Evolutionary conservation across 768 basidiomycete genomes (phyloP).

Genomic region (Bullera alba): DNA sequence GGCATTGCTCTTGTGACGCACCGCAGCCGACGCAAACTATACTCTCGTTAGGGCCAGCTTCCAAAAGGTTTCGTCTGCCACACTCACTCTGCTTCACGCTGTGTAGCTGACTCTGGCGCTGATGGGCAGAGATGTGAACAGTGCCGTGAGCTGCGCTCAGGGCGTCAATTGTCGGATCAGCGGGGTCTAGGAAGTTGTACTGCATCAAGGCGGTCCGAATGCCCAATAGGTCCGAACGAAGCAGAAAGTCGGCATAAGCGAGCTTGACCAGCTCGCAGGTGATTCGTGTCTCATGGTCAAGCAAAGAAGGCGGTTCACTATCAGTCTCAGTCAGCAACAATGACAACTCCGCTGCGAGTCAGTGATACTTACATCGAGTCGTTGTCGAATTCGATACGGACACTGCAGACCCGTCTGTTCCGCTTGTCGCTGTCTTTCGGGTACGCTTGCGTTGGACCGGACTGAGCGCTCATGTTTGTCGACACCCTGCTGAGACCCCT

Average conservation of each 20-base stretch:
- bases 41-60: too few relatives aligned
- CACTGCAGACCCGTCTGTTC: constrained; percentile 10
- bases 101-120: too few relatives aligned
- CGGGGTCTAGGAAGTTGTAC: constrained; percentile 7
- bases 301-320: neutral
- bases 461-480: neutral
- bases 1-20: constrained; percentile 15
- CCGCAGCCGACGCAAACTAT: constrained; percentile 8
- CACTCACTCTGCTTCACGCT: too few relatives aligned
- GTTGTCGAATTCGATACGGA: constrained; percentile 15
- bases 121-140: too few relatives aligned
- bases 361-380: constrained; percentile 16
- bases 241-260: constrained; percentile 39
- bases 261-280: constrained; percentile 27
- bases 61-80: too few relatives aligned
- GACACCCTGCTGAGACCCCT: neutral
- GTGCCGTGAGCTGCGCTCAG: too few relatives aligned
- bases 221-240: constrained; percentile 25
- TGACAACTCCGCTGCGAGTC: too few relatives aligned
- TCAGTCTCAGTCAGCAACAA: neutral
- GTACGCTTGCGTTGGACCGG: constrained; percentile 5
- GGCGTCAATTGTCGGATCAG: constrained; percentile 5
- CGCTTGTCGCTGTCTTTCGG: constrained; percentile 1
- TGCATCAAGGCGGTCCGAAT: constrained; percentile 19
- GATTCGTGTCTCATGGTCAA: constrained; percentile 1